Evolutionary conservation across 495 filamentous ascomycete species (phyloP).

Genomic region (Penicillium fimorum): DNA sequence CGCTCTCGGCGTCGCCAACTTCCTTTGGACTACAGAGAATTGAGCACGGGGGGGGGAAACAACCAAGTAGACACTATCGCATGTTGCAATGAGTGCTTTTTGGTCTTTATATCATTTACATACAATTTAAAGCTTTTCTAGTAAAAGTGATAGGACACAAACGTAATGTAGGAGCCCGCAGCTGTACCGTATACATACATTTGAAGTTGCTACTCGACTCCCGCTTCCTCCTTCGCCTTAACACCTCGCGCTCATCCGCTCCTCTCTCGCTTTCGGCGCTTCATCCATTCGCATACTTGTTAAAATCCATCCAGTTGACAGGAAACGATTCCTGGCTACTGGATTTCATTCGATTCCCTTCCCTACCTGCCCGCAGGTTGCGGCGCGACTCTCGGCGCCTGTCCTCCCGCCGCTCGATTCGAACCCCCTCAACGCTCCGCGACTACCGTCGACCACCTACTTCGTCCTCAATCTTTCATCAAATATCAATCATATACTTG

Average conservation of each 20-base stretch:
- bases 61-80: slow-evolving; percentile 1
- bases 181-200: slow-evolving; percentile 28
- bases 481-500: slow-evolving; percentile 22
- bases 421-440: slow-evolving; percentile 41
- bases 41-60: neutral
- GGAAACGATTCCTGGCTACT: slow-evolving; percentile 26
- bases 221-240: slow-evolving; percentile 22
- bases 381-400: slow-evolving; percentile 39
- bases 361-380: slow-evolving; percentile 30
- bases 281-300: slow-evolving; percentile 21
- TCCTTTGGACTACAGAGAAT: neutral
- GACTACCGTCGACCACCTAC: slow-evolving; percentile 30
- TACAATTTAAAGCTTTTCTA: neutral
- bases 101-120: neutral
- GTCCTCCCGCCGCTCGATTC: slow-evolving; percentile 38
- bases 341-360: slow-evolving; percentile 18
- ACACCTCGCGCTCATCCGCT: slow-evolving; percentile 23
- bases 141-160: neutral
- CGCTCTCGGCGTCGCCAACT: slow-evolving; percentile 26
- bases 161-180: slow-evolving; percentile 12
- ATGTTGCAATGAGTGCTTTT: neutral
- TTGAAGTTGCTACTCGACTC: slow-evolving; percentile 21
- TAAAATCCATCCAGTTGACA: slow-evolving; percentile 21
- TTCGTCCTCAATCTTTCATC: slow-evolving; percentile 25
- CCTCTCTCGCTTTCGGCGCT: slow-evolving; percentile 14